phyloP scores from a whole-genome alignment of 768 basidiomycete species.

The Candolleomyces aberdarensis region DNA sequence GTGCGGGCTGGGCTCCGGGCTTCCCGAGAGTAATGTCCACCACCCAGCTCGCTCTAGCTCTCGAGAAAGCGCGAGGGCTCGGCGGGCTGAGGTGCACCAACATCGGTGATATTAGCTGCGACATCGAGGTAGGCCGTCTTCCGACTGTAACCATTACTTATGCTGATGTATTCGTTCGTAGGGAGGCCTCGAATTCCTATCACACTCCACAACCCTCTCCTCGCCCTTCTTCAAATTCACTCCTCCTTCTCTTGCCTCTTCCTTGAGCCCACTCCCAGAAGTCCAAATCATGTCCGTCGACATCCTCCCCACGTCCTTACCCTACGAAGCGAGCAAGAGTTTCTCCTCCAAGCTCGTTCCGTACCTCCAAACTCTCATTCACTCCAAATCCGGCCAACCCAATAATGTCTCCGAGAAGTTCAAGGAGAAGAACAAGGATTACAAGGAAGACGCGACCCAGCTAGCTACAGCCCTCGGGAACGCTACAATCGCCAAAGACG shows the following conservation, averaged over 20 bases:
- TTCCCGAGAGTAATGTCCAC: constrained; percentile 82
- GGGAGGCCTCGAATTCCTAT: constrained; percentile 86
- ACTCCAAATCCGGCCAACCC: not conserved
- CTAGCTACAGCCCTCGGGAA: constrained; percentile 48
- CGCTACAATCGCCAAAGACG: constrained; percentile 68
- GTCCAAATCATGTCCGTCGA: constrained; percentile 87
- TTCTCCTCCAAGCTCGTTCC: constrained; percentile 68
- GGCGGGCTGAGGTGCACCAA: constrained; percentile 60
- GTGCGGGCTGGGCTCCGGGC: constrained; percentile 75
- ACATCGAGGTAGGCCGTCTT: constrained; percentile 57
- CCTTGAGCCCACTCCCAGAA: constrained; percentile 36
- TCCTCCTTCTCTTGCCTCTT: constrained; percentile 34
- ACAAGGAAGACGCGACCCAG: constrained; percentile 13
- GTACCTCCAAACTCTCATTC: constrained; percentile 61
- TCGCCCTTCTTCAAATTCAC: constrained; percentile 63
- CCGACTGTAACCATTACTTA: not conserved
- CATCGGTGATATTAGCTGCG: constrained; percentile 88
- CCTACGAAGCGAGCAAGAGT: constrained; percentile 74
- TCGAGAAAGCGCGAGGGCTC: constrained; percentile 45
- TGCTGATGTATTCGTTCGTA: constrained; percentile 20
- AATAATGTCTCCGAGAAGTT: constrained; percentile 9
- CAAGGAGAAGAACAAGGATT: constrained; percentile 3
- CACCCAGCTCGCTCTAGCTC: constrained; percentile 50
- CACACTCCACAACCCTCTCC: constrained; percentile 72
- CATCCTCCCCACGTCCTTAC: constrained; percentile 83